Evolutionary conservation across 1,139 yeast species (phyloP), one percentile per base, ranked within the genome.

Genomic region (Taiozyma sp.): DNA sequence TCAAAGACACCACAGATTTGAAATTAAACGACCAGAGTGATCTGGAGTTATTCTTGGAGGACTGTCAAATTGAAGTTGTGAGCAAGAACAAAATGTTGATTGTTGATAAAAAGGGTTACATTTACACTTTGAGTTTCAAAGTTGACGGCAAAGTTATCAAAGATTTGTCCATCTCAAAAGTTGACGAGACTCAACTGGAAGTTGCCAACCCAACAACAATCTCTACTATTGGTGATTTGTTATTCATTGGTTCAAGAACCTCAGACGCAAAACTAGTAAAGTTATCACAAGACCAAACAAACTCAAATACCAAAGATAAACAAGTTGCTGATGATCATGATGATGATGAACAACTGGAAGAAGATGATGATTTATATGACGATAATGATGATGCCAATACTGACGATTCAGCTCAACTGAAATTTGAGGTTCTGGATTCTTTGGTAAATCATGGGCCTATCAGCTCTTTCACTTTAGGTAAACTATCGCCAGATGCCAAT

Each of bases 381-480:
- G 60, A 69, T 50, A 67, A 64, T 24, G 71, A 67, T 39, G 72
- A 67, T n/a, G 52, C 57, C 29, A 68, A 61, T 24, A 65, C 61
- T 45, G 39, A 47, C 4, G 46, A 39, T 3, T 49, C 46, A 4
- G 50, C 53, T 2, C 53, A 68, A 47, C 69, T 69, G 30, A 62
- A 62, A 1, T 69, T 70, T 46, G 71, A 71, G 47, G 58, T 73
- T 13, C 71, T 78, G 43, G 96, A 90, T 57, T 70, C 70, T 4
- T 68, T 92, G 27, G 64, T 76, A 3, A 87, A 85, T 60, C 75
- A 80, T 59, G 97, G 97, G 0, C 96, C 97, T 0, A 73, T 88
- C 13, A 76, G 89, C 3, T 81, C 84, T 46, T 77, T 91, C 57
- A 77, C 91, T 0, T 64, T 85, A 42, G 96, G 95, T 0, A 72